phyloP scores from a whole-genome alignment of 2,329 filamentous ascomycete genomes.

The Trichophyton schoenleinii region DNA sequence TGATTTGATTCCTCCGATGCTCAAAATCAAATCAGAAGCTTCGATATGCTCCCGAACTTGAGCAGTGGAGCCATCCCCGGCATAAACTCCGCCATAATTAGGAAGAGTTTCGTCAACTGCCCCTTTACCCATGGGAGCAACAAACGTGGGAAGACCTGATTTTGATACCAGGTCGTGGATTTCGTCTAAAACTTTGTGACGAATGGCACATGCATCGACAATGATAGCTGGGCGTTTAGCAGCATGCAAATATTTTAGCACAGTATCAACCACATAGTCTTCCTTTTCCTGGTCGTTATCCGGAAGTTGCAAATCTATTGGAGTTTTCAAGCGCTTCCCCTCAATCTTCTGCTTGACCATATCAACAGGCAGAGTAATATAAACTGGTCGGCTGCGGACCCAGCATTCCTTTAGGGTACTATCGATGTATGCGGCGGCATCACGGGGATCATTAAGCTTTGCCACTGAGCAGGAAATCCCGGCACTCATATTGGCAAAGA shows the following conservation, averaged over 20 bases:
- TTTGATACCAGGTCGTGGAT: conserved; percentile 58
- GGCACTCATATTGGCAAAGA: conserved; percentile 39
- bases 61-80: conserved; percentile 57
- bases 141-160: conserved; percentile 63
- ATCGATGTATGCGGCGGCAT: conserved; percentile 41
- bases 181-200: conserved; percentile 59
- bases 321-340: conserved; percentile 52
- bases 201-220: conserved; percentile 67
- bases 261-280: conserved; percentile 62
- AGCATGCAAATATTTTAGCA: conserved; percentile 56
- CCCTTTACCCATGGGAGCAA: conserved; percentile 76
- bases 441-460: conserved; percentile 35
- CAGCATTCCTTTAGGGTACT: conserved; percentile 39
- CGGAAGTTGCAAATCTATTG: conserved; percentile 52
- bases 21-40: conserved; percentile 29
- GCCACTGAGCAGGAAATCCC: conserved; percentile 41
- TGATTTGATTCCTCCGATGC: conserved; percentile 29
- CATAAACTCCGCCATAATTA: conserved; percentile 70
- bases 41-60: conserved; percentile 28
- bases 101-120: conserved; percentile 60
- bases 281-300: conserved; percentile 58
- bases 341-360: conserved; percentile 55
- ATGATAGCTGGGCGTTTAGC: conserved; percentile 64
- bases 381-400: conserved; percentile 43
- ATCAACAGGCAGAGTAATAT: conserved; percentile 42